Base-by-base conservation (phyloP, 768 basidiomycete species). In the Calocybe gangraenosa region DNA sequence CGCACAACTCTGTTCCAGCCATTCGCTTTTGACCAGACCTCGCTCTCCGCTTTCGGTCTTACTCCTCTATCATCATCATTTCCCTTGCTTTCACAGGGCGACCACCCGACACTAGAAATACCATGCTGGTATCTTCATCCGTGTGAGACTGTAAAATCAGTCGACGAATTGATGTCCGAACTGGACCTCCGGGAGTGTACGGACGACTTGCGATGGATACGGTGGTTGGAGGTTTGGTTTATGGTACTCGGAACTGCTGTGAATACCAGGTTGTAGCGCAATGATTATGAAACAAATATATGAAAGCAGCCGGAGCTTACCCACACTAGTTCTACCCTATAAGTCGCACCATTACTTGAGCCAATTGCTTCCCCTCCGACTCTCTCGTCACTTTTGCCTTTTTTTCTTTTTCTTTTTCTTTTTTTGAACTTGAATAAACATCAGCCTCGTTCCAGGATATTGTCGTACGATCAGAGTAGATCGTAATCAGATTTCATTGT, bases 61-160 rank as follows among this genome's bases (percentile, higher is more conserved):
- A 73, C 73, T 18, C 62, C 67, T 7, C 70, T 74, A 1, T 63
- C 60, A 10, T 70, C 78, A 1, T 62, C 78, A 4, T 86, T 92
- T 55, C 88, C 92, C 8, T 62, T 93, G 17, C 65, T 95, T 8
- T 88, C 91, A 10, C 89, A 91, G 55, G 87, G 87, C 7, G 92
- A 95, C 46, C 92, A 94, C 56, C 92, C 91, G 0, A 79, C 74
- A 4, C 70, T 87, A 22, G 84, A 81, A 17, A 78, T 68, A 2
- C 82, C 84, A 7, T 82, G 79, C 44, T 95, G 90, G 90, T 90
- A 83, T 57, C 68, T 95, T 31, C 92, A 95, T 60, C 92, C 92
- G 8, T 95, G 92, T 60, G 82, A 88, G 60, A 87, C 83, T 3
- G 72, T 73, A 8, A 63, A 62, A 25, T 78, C 81, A 1, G 78